Percentiles rank a stretch among this genome's conserved stretches.
Evolutionary conservation across 1,284 basidiomycete genomes (phyloP).

Genomic region (Malassezia nana): DNA sequence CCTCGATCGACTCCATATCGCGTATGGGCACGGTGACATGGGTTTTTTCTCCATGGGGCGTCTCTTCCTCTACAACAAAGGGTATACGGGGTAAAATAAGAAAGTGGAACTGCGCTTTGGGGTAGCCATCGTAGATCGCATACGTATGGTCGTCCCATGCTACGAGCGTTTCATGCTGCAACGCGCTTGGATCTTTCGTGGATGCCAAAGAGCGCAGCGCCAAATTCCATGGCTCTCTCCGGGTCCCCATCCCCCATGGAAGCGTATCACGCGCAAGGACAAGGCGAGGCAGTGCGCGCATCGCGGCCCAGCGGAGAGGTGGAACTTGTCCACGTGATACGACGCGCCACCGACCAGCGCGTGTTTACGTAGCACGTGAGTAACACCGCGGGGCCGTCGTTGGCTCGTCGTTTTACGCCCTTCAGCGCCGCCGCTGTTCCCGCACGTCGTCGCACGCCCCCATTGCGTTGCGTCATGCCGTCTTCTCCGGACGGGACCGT

Average conservation of each 20-base stretch:
- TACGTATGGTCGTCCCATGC: constrained; percentile 56
- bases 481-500: too few relatives aligned
- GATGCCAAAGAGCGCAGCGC: constrained; percentile 1
- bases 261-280: constrained; percentile 8
- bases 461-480: too few relatives aligned
- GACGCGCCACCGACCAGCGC: neutral
- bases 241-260: constrained; percentile 5
- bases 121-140: constrained; percentile 72
- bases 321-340: constrained; percentile 8
- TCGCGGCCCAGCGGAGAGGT: too few relatives aligned
- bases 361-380: neutral
- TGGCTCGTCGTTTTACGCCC: too few relatives aligned
- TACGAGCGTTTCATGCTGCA: constrained; percentile 56
- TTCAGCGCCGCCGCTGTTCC: too few relatives aligned
- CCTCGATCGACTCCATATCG: constrained; percentile 22
- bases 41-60: neutral
- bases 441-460: too few relatives aligned
- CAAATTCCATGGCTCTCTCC: neutral
- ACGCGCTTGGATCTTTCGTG: neutral
- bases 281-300: neutral
- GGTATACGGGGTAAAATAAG: constrained; percentile 9
- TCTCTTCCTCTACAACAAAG: neutral
- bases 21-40: neutral
- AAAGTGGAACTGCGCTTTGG: constrained; percentile 53
- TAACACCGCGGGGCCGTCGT: neutral